Evolutionary conservation across 2,329 filamentous ascomycete species (phyloP).

Genomic region (Ceratocystis cacaofunesta): DNA sequence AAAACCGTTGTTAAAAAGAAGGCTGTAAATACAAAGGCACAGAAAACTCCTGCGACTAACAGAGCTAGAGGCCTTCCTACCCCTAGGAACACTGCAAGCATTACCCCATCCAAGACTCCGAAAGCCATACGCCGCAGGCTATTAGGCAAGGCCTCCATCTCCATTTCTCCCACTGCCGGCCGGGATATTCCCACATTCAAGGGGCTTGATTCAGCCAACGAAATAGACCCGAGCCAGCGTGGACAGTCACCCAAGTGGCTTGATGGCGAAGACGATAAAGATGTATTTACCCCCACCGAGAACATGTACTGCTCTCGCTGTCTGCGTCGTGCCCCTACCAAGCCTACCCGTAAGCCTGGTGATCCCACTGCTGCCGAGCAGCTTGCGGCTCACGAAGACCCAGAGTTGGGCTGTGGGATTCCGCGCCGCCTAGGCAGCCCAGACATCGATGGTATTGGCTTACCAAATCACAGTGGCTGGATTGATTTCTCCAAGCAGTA

Average conservation of each 20-base stretch:
- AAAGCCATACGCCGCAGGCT: not conserved
- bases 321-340: conserved; percentile 12
- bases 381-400: conserved; percentile 13
- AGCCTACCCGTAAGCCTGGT: conserved; percentile 1
- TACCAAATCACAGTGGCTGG: conserved; percentile 17
- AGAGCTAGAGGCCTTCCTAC: not conserved
- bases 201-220: not conserved
- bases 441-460: conserved; percentile 7
- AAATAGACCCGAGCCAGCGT: conserved; percentile 1
- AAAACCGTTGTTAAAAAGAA: not conserved
- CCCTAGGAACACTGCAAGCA: not conserved
- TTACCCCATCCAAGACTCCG: not conserved
- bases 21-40: not conserved
- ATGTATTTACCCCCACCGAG: not conserved
- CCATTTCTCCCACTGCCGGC: not conserved
- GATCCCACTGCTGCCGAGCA: conserved; percentile 8
- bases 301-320: conserved; percentile 16
- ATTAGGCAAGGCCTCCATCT: not conserved
- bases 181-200: not conserved
- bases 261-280: not conserved
- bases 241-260: conserved; percentile 10
- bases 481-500: conserved; percentile 12
- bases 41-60: not conserved
- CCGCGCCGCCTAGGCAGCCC: conserved; percentile 11
- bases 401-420: conserved; percentile 13